Evolutionary conservation across 257 asterid genomes (phyloP).

Genomic region (Fraxinus excelsior): DNA sequence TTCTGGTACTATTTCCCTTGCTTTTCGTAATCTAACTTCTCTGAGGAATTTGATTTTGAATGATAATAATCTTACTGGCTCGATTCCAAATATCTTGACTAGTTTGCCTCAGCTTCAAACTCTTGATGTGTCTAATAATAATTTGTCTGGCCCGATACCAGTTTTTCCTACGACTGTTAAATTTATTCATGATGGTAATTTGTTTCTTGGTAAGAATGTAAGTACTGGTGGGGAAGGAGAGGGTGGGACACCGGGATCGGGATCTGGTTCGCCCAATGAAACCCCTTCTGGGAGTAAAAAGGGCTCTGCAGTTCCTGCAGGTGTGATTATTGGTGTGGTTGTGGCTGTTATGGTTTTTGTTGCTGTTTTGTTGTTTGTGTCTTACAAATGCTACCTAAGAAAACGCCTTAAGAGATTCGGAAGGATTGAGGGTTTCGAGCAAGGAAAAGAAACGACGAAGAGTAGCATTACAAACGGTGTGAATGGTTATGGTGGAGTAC

Average conservation of each 20-base stretch:
- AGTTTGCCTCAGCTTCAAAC: constrained; percentile 63
- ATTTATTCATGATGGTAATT: constrained; percentile 51
- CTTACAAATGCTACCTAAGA: constrained; percentile 66
- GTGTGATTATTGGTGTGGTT: constrained; percentile 73
- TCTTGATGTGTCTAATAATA: constrained; percentile 79
- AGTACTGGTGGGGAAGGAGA: constrained; percentile 47
- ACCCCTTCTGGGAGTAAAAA: constrained; percentile 39
- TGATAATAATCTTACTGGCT: constrained; percentile 74
- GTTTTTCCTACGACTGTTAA: constrained; percentile 47
- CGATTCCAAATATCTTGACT: constrained; percentile 57
- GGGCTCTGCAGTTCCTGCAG: constrained; percentile 45
- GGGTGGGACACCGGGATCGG: constrained; percentile 38
- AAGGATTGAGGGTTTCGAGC: constrained; percentile 56
- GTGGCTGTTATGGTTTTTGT: constrained; percentile 63
- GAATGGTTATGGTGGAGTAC: constrained; percentile 45
- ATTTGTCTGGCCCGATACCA: constrained; percentile 64
- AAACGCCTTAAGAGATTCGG: constrained; percentile 56
- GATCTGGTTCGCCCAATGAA: constrained; percentile 36
- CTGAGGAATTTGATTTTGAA: constrained; percentile 68
- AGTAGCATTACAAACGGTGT: constrained; percentile 37
- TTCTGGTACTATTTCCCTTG: constrained; percentile 72
- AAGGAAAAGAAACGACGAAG: constrained; percentile 57
- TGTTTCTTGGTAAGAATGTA: constrained; percentile 58
- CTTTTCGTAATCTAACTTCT: constrained; percentile 64
- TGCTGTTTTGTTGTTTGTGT: constrained; percentile 65